Base-by-base conservation (phyloP, 73 alveolate species). In the Symbiodinium natans region DNA sequence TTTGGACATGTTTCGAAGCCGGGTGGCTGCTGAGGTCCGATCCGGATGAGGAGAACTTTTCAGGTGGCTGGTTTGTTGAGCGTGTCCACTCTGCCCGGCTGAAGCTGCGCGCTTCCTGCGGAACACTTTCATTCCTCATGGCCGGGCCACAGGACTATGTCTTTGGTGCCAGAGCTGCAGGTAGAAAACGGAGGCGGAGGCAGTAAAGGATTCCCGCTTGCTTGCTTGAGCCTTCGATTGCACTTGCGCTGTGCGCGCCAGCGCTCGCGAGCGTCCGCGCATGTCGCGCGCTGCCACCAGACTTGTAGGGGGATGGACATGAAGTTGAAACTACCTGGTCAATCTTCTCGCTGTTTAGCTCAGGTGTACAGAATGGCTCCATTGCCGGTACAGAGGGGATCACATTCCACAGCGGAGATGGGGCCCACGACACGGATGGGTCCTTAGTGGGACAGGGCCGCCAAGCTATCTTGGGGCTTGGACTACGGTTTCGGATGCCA, bases 111-210 rank as follows among this genome's bases (percentile, higher is more conserved):
- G 97, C 36, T 33, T 90, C 97, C 80, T 90, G 97, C 15, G 97
- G 97, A 46, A 90, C 97, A 31, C 77, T 90, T 42, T 90, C 97
- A 39, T 90, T 90, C 77, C 97, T 90, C 46, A 41, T 90, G 40
- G 97, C 97, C 6, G 88, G 56, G 38, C 54, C 97, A 31, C 97
- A 71, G 97, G 97, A 90, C 88, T 90, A 90, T 31, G 97, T 90
- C 38, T 3, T 42, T 41, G 97, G 97, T 33, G 84, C 23, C 84
- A 6, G 41, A 4, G 83, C 83, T 29, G 83, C 83, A 19, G 68
- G 21, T 19, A 10, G 68, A 19, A 52, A 5, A 19, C 68, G 15
- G 6, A 46, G 59, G 25, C 9, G 59, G 59, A 0, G 59, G 59
- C n/a, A n/a, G n/a, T n/a, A n/a, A 13, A 46, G 29, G 68, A n/a